Base-by-base conservation (phyloP, 805 yeast genomes). In the Metschnikowia kofuensis region DNA sequence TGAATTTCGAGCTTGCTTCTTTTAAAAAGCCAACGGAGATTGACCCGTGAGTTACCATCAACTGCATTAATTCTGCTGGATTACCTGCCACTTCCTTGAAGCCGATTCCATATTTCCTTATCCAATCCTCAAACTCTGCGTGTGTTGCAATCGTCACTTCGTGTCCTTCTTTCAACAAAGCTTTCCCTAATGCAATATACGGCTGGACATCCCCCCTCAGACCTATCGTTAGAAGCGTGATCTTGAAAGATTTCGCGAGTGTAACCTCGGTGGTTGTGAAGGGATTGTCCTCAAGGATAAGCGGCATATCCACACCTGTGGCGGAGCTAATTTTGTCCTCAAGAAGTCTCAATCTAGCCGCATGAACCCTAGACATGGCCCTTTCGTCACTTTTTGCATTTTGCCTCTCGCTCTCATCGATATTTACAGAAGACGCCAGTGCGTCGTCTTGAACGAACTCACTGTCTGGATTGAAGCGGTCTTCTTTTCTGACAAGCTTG, bases 151-250 rank as follows among this genome's bases (percentile, higher is more conserved):
- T 91, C 28, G 83, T 82, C 1, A 89, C 96, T 15, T 67, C 66
- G 62, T 92, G 97, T 0, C 97, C 97, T 56, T 92, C 97, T 26
- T 70, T 73, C 41, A 81, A 66, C 38, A 92, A 71, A 0, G 91
- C 96, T 55, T 83, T 82, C 0, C 89, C 94, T n/a, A 92, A 68
- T 0, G 97, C 92, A 55, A 92, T 86, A 63, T 90, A 92, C 0
- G 98, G 98, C 67, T 92, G 98, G 7, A 92, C 97, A 67, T 92
- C 98, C 32, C 98, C 98, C 50, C 98, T 76, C 0, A 97, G 89
- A 0, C 98, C 98, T 58, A 92, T 92, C 0, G 97, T 92, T 49
- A 92, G 67, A 42, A 89, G 69, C 0, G 87, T 84, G 59, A 91
- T 78, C 29, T 76, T 77, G 57, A 77, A 78, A 2, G 81, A 66